Conservation (phyloP, 2,329 filamentous ascomycete genomes). For the Trichoderma hamatum region DNA sequence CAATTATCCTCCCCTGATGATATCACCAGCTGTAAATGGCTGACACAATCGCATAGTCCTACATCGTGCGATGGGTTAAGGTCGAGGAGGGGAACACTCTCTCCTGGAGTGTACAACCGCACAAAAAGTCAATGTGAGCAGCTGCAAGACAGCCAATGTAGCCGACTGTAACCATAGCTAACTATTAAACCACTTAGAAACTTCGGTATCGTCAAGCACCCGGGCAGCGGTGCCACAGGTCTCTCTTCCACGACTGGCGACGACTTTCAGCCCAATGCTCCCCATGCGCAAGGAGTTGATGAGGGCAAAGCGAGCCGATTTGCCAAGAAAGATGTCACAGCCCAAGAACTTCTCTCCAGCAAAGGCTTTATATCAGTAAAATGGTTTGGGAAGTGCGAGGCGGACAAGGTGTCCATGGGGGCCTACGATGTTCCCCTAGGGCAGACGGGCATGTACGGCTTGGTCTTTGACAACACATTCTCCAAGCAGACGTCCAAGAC, state of each 20-base stretch:
- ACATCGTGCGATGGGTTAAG: conserved; percentile 96
- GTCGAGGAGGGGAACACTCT: conserved; percentile 89
- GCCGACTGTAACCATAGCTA: background rate
- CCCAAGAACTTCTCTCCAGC: conserved; percentile 64
- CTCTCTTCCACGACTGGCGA: conserved; percentile 49
- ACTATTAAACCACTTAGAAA: conserved; percentile 57
- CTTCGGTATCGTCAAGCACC: conserved; percentile 97
- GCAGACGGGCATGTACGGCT: conserved; percentile 89
- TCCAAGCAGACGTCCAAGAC: conserved; percentile 94
- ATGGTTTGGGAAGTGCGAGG: conserved; percentile 95
- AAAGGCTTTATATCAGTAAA: conserved; percentile 72
- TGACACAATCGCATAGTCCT: conserved; percentile 68
- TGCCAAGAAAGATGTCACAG: conserved; percentile 61
- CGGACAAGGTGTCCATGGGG: conserved; percentile 91
- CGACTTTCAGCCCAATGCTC: conserved; percentile 51
- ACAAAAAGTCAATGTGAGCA: conserved; percentile 87
- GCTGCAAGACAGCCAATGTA: background rate
- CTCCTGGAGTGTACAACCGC: conserved; percentile 95
- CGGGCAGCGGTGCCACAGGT: conserved; percentile 66
- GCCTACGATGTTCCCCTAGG: conserved; percentile 76
- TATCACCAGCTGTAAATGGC: conserved; percentile 20
- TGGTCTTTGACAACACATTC: conserved; percentile 99
- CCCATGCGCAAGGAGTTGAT: conserved; percentile 47
- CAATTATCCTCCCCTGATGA: background rate
- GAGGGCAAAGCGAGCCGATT: conserved; percentile 54